A percentile compares a stretch with the other conserved stretches of the same genome.
Evolutionary conservation across 2,329 filamentous ascomycete species (phyloP).

Genomic region (Colletotrichum melonis): DNA sequence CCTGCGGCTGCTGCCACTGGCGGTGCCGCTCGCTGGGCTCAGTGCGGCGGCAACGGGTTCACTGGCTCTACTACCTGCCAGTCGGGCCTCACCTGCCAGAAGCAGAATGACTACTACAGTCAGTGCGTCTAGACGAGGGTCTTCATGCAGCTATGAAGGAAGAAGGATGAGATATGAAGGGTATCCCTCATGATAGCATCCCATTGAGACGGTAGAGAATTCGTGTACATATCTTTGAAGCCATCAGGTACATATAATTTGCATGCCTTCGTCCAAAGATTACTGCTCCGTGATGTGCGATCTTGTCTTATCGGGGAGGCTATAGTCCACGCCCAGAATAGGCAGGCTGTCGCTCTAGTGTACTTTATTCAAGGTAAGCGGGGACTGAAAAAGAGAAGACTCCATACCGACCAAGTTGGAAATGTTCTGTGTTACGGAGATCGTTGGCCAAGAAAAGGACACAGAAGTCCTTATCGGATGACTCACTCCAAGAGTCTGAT

Average conservation of each 20-base stretch:
- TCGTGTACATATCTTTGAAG: conserved; percentile 30
- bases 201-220: background rate
- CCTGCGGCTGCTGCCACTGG: conserved; percentile 18
- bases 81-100: conserved; percentile 48
- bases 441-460: too few relatives aligned
- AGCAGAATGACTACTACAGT: conserved; percentile 52
- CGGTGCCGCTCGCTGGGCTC: conserved; percentile 45
- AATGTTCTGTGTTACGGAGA: too few relatives aligned
- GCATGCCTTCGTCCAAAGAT: background rate
- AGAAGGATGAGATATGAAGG: background rate
- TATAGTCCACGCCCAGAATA: too few relatives aligned
- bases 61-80: conserved; percentile 50
- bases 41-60: conserved; percentile 52
- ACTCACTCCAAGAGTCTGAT: too few relatives aligned
- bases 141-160: too few relatives aligned
- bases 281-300: too few relatives aligned
- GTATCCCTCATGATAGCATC: conserved; percentile 9
- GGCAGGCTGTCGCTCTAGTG: too few relatives aligned
- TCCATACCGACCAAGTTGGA: too few relatives aligned
- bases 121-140: conserved; percentile 50
- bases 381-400: too few relatives aligned
- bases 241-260: background rate
- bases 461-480: too few relatives aligned
- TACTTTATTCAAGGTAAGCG: too few relatives aligned
- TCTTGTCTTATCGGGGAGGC: background rate